phyloP scores from a whole-genome alignment of 306 rosid genomes.

The Prunus mira region DNA sequence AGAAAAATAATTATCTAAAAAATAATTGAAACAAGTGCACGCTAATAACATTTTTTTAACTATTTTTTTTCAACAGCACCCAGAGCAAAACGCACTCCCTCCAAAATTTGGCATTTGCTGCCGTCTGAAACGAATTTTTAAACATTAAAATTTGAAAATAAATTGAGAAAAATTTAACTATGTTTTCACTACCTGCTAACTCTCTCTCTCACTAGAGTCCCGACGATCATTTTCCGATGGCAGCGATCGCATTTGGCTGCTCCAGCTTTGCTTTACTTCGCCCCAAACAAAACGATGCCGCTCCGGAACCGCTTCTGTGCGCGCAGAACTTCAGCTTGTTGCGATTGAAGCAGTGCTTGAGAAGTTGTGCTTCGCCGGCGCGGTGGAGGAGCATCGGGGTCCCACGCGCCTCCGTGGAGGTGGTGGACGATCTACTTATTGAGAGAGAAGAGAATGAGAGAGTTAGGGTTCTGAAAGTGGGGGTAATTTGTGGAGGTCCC shows the following conservation, averaged over 20 bases:
- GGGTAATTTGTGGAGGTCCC: slow-evolving; percentile 89
- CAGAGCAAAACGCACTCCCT: neutral
- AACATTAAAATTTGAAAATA: neutral
- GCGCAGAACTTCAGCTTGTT: slow-evolving; percentile 17
- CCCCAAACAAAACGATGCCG: slow-evolving; percentile 1
- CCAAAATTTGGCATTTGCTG: slow-evolving; percentile 12
- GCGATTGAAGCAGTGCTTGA: slow-evolving; percentile 11
- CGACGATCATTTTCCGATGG: slow-evolving; percentile 29
- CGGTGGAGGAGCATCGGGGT: slow-evolving; percentile 2
- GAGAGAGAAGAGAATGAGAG: slow-evolving; percentile 29
- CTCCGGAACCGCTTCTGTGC: neutral
- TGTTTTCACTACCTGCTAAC: neutral
- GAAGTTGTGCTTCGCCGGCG: neutral
- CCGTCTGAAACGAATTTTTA: slow-evolving; percentile 10
- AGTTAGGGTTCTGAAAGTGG: slow-evolving; percentile 55
- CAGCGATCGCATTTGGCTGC: slow-evolving; percentile 22
- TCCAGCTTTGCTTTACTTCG: slow-evolving; percentile 18
- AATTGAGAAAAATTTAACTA: neutral
- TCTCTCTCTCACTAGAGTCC: neutral
- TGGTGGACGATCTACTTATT: slow-evolving; percentile 18
- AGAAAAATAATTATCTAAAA: too few species aligned
- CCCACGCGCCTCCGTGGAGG: slow-evolving; percentile 36
- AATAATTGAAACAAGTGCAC: too few species aligned
- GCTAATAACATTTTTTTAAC: neutral
- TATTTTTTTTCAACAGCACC: neutral